Base-by-base conservation (phyloP, 768 basidiomycete species). In the Lepiota subincarnata region DNA sequence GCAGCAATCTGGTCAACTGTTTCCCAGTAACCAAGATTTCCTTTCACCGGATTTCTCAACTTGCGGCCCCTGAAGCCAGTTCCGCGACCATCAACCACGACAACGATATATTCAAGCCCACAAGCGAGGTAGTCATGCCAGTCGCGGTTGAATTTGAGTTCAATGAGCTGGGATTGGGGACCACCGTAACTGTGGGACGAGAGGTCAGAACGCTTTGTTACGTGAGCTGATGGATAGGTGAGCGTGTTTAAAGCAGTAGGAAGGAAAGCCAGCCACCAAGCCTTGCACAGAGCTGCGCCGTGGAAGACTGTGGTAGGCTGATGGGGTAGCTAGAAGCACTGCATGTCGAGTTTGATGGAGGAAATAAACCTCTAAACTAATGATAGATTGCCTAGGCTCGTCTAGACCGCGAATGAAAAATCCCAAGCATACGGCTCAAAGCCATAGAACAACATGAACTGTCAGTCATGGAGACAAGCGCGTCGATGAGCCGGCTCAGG, bases 51-150 rank as follows among this genome's bases (percentile, higher is more conserved):
- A 66, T 95, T 95, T 56, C 95, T 76, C 67, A 98, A 68, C 56
- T 75, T 74, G 35, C 95, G 79, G 1, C 97, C 97, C 65, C 88
- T 91, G 73, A 76, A 92, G 1, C 96, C 96, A 0, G 96, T 99
- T 0, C 96, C 97, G 16, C 97, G 82, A 0, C 93, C 93, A 63
- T 99, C 97, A 36, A 98, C 89, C 36, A 80, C 71, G 50, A 99
- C 91, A 31, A 95, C 76, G 35, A 99, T 77, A 66, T 94, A 96
- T 59, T 90, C 82, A 47, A 91, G 71, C 18, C 81, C 79, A 61
- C 89, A 86, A 11, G 86, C 89, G 36, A 97, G 76, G 69, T 88
- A 96, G 53, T 91, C 79, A 58, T 93, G 84, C 92, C 92, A 98
- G 69, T 89, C 88, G 20, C 86, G 80, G 12, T 63, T 60, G 69